Base-by-base conservation (phyloP, 495 filamentous ascomycete species). In the Rostrohypoxylon terebratum region DNA sequence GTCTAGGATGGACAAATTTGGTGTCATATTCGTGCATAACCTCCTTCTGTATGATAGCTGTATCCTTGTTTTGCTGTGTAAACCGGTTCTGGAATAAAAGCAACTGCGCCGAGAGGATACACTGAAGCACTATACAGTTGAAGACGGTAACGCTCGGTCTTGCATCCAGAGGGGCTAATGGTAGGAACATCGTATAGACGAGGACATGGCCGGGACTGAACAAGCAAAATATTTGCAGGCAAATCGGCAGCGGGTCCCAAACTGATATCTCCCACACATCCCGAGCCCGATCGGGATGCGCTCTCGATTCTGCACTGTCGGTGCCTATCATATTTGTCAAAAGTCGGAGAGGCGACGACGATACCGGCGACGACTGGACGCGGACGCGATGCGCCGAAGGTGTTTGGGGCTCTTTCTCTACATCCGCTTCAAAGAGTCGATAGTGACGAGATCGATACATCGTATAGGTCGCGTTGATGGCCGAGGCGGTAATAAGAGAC, bases 221-320 rank as follows among this genome's bases (percentile, higher is more conserved):
- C 51, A 96, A 83, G 71, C 92, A 96, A 77, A 98, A 96, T 3
- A 98, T 81, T 3, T 90, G 89, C 55, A 98, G 80, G 55, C 90
- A 93, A 40, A 97, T 84, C 7, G 96, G 93, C 28, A 92, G 84
- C 13, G 96, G 96, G 75, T 98, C 94, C 96, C 96, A 99, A 14
- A 98, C 87, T 0, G 90, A 87, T 59, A 99, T 78, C 80, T 99
- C 94, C 96, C 96, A 98, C 21, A 99, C 96, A 80, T 99, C 96
- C 3, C 91, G 86, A 21, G 89, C 88, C 45, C 89, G 87, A 83
- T 97, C 91, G 1, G 95, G 94, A 78, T 97, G 92, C 14, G 93
- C 90, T 76, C 94, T 89, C 55, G 90, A 87, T 62, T 93, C 88
- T 13, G 92, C 93, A 51, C 83, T 87, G 47, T 83, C 82, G 62